Base-by-base conservation (phyloP, 495 filamentous ascomycete genomes). In the Xylaria cubensis region DNA sequence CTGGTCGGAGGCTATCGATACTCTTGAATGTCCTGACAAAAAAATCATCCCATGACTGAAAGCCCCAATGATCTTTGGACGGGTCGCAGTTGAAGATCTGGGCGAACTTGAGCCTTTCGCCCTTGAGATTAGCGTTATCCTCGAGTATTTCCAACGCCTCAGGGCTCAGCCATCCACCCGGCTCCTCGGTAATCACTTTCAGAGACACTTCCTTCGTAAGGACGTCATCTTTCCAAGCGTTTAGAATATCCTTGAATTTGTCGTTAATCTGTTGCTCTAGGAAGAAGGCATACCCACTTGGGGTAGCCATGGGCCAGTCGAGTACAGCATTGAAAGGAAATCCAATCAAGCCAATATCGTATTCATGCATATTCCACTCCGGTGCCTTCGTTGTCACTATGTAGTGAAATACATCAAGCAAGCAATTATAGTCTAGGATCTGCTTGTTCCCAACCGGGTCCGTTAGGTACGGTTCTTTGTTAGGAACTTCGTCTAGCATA, bases 31-130 rank as follows among this genome's bases (percentile, higher is more conserved):
- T 10, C 26, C 90, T 84, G 0, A 85, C 88, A 75, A 92, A 92
- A 78, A 91, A 92, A 64, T 86, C 76, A 72, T 92, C 89, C 90
- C 89, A 91, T 2, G 87, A 89, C 50, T 77, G 81, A 79, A 85
- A 92, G 32, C 88, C 89, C 72, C 82, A 78, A 72, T 87, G 74
- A 10, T 24, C 51, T 32, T 24, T 12, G 51, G n/a, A 68, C 61
- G 82, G 78, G 32, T 86, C 77, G 62, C 82, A 83, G 15, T 76
- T n/a, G 67, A 74, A 86, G 48, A 81, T 63, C n/a, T 82, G 4
- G 59, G n/a, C 81, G 71, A 67, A 87, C 84, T 4, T 77, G 53
- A 75, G 65, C 24, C 46, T 64, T n/a, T 64, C 15, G 61, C 55
- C 44, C 19, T 58, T 17, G 62, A 66, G 34, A 51, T 72, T 69